Evolutionary conservation across 495 filamentous ascomycete genomes (phyloP), one percentile per base, ranked within the genome.

Genomic region (Talaromyces borbonicus): DNA sequence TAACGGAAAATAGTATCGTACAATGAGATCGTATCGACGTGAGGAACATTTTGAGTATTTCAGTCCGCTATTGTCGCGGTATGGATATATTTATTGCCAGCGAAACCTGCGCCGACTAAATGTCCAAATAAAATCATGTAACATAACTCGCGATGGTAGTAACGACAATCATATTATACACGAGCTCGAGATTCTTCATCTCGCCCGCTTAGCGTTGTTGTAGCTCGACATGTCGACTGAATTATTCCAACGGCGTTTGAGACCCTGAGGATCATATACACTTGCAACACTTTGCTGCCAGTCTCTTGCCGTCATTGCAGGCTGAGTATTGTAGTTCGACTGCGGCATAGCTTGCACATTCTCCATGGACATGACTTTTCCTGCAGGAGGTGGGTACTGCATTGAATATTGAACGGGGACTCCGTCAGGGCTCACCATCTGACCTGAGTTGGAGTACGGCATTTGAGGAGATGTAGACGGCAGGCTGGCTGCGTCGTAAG

Each of bases 281-380:
- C 80, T 87, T 11, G 93, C 90, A 52, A 98, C 90, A 35, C 81
- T 87, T 55, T 95, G 85, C 61, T 95, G 90, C 92, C 92, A 98
- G 78, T 95, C 94, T 49, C 83, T 83, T 8, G 92, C 87, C 9
- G 87, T 94, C 47, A 98, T 86, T 12, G 80, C 72, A 6, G 72
- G 75, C 12, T 77, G 67, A 9, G 72, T 61, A 25, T 69, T 69
- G 47, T 79, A 78, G 37, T 78, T 70, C 19, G 72, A 69, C 20
- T 75, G 71, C 5, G 73, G 63, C 15, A 82, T 58, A 1, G 70
- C 62, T 27, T 79, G 80, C 22, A 58, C 44, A 24, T 56, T 54
- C 3, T 62, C 45, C 59, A 68, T 47, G 57, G 58, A 48, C 1
- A 61, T 33, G 18, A 62, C 49, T 43, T 66, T 70, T 38, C 38